Evolutionary conservation across 257 asterid genomes (phyloP), one percentile per base, ranked within the genome.

Genomic region (Primulina huaijiensis): DNA sequence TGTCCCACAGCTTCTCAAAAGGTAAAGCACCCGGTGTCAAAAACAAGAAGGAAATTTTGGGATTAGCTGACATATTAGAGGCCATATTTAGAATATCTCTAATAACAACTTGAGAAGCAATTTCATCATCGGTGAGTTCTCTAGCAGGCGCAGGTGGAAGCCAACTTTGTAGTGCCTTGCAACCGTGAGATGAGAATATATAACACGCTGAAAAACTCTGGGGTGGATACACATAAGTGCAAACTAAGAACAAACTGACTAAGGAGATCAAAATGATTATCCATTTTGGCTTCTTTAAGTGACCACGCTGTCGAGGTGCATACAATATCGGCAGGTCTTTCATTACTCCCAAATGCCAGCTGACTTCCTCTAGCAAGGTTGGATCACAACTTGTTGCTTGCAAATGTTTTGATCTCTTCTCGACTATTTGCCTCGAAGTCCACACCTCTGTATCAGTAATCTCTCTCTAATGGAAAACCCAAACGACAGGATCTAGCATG

Each of bases 1-100:
- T 89, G 69, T 94, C 97, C 99, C 99, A 94, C 40, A 94, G 90
- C 89, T 71, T 88, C 89, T 94, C 99, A 77, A 91, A 91, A 63
- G 99, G 99, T 73, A 94, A 84, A 70, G 99, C 87, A 62, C 99
- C 97, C 29, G 99, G 98, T 52, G 92, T 94, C 82, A 94, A 81
- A 76, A 91, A 94, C 72, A 94, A 67, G 85, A 91, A 94, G n/a
- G 99, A 98, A 74, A 94, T 84, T 75, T 94, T 94, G 34, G 96
- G 96, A 50, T 43, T 84, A 56, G 72, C 57, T 35, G 90, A 66
- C 73, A 75, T 69, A 34, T 76, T 30, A 37, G 76, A 86, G 23
- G 93, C 91, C 77, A 81, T 80, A 73, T 81, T 80, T 73, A 94
- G 82, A 76, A 94, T 82, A 73, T 94, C 98, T 83, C 79, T 84